Base-by-base conservation (phyloP, 495 filamentous ascomycete species). In the Penicillium lagena region DNA sequence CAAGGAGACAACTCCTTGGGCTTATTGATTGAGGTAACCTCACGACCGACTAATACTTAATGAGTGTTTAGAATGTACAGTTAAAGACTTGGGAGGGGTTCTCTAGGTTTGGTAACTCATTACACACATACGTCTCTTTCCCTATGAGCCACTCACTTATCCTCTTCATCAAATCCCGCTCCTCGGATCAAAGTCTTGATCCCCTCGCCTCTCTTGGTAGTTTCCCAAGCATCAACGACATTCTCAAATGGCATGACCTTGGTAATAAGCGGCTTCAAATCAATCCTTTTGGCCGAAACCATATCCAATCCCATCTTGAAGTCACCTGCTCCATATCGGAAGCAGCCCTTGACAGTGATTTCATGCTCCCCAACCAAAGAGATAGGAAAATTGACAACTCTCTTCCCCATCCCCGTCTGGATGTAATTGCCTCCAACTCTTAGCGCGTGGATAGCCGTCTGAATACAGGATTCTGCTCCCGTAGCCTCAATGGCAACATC, bases 101-200 rank as follows among this genome's bases (percentile, higher is more conserved):
- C 2, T 22, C 22, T 17, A 17, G 6, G 3, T 22, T 22, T 22
- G 22, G 22, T 22, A 22, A 4, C 22, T 4, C 22, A 22, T 22
- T 22, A 2, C 22, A 4, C 22, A 4, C 22, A 6, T 22, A 22
- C 4, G 22, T 22, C 27, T 27, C 13, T 28, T 7, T 22, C 35
- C 40, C 27, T 6, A 43, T 12, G 35, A 35, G 27, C 17, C 34
- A 35, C 13, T 43, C 40, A 17, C 29, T 43, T n/a, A 30, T 22
- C 4, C 29, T 17, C 11, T 31, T 42, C 9, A 9, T 12, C 22
- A 43, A 52, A 52, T 1, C 37, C 49, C 30, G 54, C 54, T 5
- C 88, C 88, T 32, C 80, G 79, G 58, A 95, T 94, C 48, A 93
- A 56, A 22, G 82, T 81, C 79, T 95, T 95, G 54, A 93, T 90